Percentiles rank a stretch among this genome's conserved stretches.
phyloP scores from a whole-genome alignment of 2,329 filamentous ascomycete genomes.

The Alternaria gaisen region DNA sequence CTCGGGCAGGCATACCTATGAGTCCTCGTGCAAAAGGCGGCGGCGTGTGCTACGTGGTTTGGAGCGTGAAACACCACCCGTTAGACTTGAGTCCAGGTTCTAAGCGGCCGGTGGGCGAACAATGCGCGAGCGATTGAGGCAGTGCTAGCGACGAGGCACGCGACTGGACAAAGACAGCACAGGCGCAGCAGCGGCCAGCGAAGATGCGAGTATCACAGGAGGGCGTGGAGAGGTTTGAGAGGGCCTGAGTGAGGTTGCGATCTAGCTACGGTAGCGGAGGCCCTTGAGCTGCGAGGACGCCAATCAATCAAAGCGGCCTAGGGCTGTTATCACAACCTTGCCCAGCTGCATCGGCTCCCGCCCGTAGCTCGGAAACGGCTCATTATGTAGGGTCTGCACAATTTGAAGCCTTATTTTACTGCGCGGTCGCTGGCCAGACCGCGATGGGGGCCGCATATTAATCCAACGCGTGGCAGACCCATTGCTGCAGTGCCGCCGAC shows the following conservation, averaged over 20 bases:
- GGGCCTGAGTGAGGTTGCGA: constrained; percentile 31
- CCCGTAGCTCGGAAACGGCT: constrained; percentile 26
- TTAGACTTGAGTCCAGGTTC: constrained; percentile 43
- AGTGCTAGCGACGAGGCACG: constrained; percentile 21
- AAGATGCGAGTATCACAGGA: constrained; percentile 24
- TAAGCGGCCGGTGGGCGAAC: constrained; percentile 38
- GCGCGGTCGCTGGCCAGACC: constrained; percentile 30
- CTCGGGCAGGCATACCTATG: constrained; percentile 42
- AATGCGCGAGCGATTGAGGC: constrained; percentile 32
- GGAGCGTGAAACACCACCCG: constrained; percentile 52
- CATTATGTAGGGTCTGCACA: constrained; percentile 31
- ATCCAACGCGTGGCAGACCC: constrained; percentile 27
- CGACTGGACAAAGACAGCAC: constrained; percentile 33
- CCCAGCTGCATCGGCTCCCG: constrained; percentile 20
- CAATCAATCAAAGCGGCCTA: constrained; percentile 28
- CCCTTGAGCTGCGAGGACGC: constrained; percentile 24
- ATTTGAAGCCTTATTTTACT: constrained; percentile 22
- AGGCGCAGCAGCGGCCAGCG: constrained; percentile 32
- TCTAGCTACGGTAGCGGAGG: constrained; percentile 27
- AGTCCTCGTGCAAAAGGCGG: constrained; percentile 37
- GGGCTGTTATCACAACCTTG: constrained; percentile 31
- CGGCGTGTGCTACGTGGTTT: constrained; percentile 48
- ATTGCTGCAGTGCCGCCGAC: constrained; percentile 20
- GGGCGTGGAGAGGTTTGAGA: constrained; percentile 21
- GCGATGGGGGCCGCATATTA: constrained; percentile 12